Evolutionary conservation across 78 protist genomes (phyloP), one percentile per base, ranked within the genome.

Genomic region (Planoprotostelium fungivorum): DNA sequence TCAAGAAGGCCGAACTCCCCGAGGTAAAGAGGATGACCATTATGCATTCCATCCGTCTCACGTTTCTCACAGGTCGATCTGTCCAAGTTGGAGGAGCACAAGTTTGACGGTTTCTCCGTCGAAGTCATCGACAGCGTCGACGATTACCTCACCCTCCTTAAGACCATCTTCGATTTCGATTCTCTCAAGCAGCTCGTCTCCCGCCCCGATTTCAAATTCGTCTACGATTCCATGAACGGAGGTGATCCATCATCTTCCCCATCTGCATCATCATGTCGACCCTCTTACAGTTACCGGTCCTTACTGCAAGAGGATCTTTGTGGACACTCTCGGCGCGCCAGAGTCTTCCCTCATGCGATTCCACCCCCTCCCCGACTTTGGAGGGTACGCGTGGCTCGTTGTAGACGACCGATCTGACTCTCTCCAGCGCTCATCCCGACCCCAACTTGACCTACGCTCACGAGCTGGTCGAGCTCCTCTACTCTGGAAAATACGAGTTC

Each of bases 231-330:
- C 87, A 88, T 98, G 98, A 84, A 95, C 90, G 99, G 99, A 35
- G n/a, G n/a, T n/a, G 91, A 38, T 25, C 29, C 38, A 10, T 1
- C 84, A 9, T 35, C 34, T 5, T 51, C 84, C 35, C 16, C 87
- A 85, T 85, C 25, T 16, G n/a, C 36, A 36, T 16, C 87, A 10
- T 25, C 36, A 1, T 34, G 38, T n/a, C n/a, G n/a, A n/a, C n/a
- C n/a, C n/a, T n/a, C n/a, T n/a, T n/a, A n/a, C n/a, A n/a, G 98
- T 97, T 0, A 91, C 98, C 10, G 99, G 99, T 37, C 98, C 97
- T 1, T 98, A 98, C 90, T 97, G 98, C 28, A 36, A 25, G 63
- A 86, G 95, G 28, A 94, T 99, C 85, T 95, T 98, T 88, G 88
- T 87, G 34, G 91, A 96, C 16, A 91, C 86, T 35, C 90, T 99